Conservation (phyloP, 805 yeast species). For the Yarrowia osloensis region DNA sequence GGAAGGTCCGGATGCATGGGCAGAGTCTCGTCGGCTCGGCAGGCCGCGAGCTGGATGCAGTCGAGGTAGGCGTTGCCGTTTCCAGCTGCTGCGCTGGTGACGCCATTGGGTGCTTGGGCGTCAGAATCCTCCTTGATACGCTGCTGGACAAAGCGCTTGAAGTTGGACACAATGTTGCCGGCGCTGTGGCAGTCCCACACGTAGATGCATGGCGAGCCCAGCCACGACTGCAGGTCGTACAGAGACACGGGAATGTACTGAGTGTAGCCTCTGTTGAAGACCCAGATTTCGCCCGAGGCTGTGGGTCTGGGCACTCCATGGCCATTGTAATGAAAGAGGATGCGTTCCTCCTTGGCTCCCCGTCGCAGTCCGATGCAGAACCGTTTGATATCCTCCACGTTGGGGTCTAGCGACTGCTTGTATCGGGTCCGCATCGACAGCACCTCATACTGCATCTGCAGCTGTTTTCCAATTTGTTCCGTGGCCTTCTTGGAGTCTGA, state of each 20-base stretch:
- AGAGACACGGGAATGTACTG: slow-evolving; percentile 95
- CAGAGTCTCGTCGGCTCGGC: slow-evolving; percentile 77
- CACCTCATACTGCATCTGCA: slow-evolving; percentile 88
- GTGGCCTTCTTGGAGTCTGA: slow-evolving; percentile 88
- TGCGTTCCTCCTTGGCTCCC: slow-evolving; percentile 90
- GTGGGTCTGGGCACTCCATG: slow-evolving; percentile 99
- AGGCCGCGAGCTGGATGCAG: slow-evolving; percentile 92
- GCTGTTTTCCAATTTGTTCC: slow-evolving; percentile 83
- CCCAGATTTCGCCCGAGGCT: slow-evolving; percentile 96
- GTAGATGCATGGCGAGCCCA: slow-evolving; percentile 95
- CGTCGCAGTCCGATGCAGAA: slow-evolving; percentile 86
- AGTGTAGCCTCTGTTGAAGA: slow-evolving; percentile 93
- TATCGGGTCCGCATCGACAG: slow-evolving; percentile 83
- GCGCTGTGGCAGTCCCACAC: slow-evolving; percentile 95
- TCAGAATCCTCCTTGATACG: slow-evolving; percentile 75
- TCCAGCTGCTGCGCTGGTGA: slow-evolving; percentile 42
- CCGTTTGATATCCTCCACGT: slow-evolving; percentile 91
- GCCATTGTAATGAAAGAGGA: slow-evolving; percentile 92
- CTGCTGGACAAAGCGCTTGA: slow-evolving; percentile 85
- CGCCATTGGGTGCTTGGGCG: slow-evolving; percentile 60
- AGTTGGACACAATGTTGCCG: slow-evolving; percentile 87
- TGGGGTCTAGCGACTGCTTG: slow-evolving; percentile 89
- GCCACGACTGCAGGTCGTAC: slow-evolving; percentile 95
- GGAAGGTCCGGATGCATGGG: slow-evolving; percentile 95
- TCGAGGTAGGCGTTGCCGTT: slow-evolving; percentile 55